Evolutionary conservation across 495 filamentous ascomycete species (phyloP), one percentile per base, ranked within the genome.

Genomic region (Penicillium taxi): DNA sequence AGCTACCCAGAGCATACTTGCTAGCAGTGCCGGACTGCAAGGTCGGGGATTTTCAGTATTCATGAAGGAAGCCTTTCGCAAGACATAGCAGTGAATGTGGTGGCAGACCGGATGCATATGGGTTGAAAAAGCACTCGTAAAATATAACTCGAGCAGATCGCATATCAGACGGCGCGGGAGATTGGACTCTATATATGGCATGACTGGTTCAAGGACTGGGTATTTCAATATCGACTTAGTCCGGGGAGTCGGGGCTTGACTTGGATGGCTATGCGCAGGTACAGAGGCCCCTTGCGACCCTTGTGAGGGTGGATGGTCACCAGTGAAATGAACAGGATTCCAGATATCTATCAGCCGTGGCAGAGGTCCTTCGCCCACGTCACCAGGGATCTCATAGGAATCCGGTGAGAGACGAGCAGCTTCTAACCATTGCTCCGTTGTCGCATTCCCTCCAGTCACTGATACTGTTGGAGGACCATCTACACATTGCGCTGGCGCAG

Each of bases 1-100:
- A 12, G 85, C 86, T 16, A 94, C 85, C 87, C 87, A 96, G 12
- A 95, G 79, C 82, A 95, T 95, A 59, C 86, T 91, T 7, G 89
- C 84, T 25, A 96, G 67, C 24, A 96, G 69, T 0, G 89, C 86
- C 22, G 89, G 88, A 49, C 85, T 89, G 59, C 86, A 94, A 43
- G 75, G 70, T 34, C 89, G 73, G 25, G 87, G 86, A 43, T 75
- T 81, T 35, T 78, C 82, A 16, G 71, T 74, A 53, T 86, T 81
- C 24, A 96, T 70, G 59, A 96, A 90, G 5, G 88, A 91, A 28
- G 79, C 77, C 53, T 93, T 94, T 39, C 89, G 77, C 60, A 95
- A 83, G 44, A 94, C 80, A 57, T 89, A 93, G 42, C 86, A 88
- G 35, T 94, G 77, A 14, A 95, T 81, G 57, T 95, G 93, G 12